phyloP scores from a whole-genome alignment of 108 stramenopile genomes.

The Fistulifera solaris region DNA sequence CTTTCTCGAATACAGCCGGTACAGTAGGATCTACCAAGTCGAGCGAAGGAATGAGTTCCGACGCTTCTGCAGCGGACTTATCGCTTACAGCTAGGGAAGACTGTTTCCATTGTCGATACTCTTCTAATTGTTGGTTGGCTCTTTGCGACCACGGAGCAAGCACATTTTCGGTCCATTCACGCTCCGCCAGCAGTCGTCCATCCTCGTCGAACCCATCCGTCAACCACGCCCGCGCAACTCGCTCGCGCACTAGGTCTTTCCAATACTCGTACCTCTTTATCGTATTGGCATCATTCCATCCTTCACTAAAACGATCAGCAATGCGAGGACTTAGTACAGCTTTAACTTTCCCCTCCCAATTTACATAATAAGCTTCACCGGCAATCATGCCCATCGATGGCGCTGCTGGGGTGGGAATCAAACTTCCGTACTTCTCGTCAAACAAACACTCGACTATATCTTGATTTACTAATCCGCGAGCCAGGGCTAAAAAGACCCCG shows the following conservation, averaged over 20 bases:
- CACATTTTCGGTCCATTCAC: slow-evolving; percentile 43
- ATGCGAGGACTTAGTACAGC: slow-evolving; percentile 46
- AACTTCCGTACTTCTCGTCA: slow-evolving; percentile 65
- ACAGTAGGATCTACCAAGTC: slow-evolving; percentile 36
- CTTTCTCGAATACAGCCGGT: slow-evolving; percentile 45
- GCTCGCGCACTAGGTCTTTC: slow-evolving; percentile 33
- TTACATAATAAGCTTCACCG: slow-evolving; percentile 48
- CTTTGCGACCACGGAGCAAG: slow-evolving; percentile 57
- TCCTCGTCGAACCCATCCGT: slow-evolving; percentile 27
- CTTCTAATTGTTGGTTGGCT: slow-evolving; percentile 43
- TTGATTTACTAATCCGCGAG: slow-evolving; percentile 42
- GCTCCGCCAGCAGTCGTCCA: slow-evolving; percentile 40
- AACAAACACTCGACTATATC: slow-evolving; percentile 74
- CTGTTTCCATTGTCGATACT: slow-evolving; percentile 61
- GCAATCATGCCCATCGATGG: slow-evolving; percentile 41
- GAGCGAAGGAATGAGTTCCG: slow-evolving; percentile 14
- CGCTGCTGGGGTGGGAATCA: slow-evolving; percentile 62
- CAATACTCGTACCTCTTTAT: slow-evolving; percentile 41
- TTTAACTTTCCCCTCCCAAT: slow-evolving; percentile 60
- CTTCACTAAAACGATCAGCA: slow-evolving; percentile 32
- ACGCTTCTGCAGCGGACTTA: background rate
- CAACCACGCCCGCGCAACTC: slow-evolving; percentile 42
- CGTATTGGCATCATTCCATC: slow-evolving; percentile 46
- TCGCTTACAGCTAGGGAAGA: background rate
- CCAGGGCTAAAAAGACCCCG: slow-evolving; percentile 60